These are phyloP conservation scores for Harringtonia lauricola DNA, from an alignment of 2,329 filamentous ascomycete species.

Conservation along the genomic window DNA sequence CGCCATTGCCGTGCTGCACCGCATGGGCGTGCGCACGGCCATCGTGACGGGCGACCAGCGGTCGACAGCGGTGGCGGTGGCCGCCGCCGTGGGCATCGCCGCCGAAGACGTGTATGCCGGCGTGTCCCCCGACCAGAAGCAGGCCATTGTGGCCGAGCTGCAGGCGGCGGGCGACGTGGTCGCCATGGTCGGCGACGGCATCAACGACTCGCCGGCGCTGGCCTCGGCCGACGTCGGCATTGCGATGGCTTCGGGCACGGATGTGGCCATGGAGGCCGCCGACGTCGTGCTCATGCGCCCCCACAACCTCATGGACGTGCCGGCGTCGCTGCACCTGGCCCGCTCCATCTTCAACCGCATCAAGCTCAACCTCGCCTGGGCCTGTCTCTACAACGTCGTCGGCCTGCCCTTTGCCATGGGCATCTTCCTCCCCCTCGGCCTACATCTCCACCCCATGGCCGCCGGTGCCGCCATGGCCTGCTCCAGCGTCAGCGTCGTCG, in stretches of 20 bases:
- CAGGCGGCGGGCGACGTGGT: conserved; percentile 67
- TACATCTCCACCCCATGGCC: conserved; percentile 84
- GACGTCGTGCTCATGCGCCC: conserved; percentile 93
- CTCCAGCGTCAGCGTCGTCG: conserved; percentile 82
- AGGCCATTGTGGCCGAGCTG: conserved; percentile 67
- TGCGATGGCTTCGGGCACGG: conserved; percentile 82
- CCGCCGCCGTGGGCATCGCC: conserved; percentile 70
- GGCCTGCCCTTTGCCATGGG: conserved; percentile 97
- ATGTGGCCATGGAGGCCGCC: conserved; percentile 95
- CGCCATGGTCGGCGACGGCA: conserved; percentile 96
- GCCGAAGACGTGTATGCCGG: conserved; percentile 68
- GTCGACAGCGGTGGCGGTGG: conserved; percentile 75
- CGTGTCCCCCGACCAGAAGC: conserved; percentile 87
- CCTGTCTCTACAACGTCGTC: conserved; percentile 83
- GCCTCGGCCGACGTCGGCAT: conserved; percentile 90
- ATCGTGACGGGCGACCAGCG: conserved; percentile 91
- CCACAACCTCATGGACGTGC: conserved; percentile 86
- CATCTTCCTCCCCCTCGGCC: conserved; percentile 79
- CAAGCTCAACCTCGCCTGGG: conserved; percentile 87
- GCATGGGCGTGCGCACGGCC: conserved; percentile 76
- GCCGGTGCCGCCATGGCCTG: conserved; percentile 90
- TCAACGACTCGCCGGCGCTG: conserved; percentile 94
- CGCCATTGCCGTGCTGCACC: conserved; percentile 68
- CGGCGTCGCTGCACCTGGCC: conserved; percentile 71
- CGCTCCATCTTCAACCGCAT: conserved; percentile 83